Percentiles rank a stretch among this genome's conserved stretches.
These are phyloP conservation scores for Phytophthora rubi DNA, from an alignment of 352 stramenopile genomes.

Conservation along the genomic window DNA sequence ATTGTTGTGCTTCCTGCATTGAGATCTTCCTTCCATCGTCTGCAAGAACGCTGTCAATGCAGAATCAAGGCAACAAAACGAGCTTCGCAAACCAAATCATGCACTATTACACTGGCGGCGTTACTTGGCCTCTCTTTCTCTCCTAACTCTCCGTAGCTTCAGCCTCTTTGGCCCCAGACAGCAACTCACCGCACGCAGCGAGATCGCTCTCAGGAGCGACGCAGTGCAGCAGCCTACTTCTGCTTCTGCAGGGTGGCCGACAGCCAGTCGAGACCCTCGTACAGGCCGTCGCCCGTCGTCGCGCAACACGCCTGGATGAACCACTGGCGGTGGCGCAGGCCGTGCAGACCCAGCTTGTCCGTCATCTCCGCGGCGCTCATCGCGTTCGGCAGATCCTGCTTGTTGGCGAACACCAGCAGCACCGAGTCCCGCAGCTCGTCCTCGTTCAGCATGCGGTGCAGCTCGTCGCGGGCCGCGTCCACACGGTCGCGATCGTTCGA, in stretches of 20 bases:
- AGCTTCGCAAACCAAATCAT: conserved; percentile 43
- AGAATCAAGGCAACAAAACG: background rate
- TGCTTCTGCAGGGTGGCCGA: conserved; percentile 84
- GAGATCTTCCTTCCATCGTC: background rate
- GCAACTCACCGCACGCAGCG: conserved; percentile 6
- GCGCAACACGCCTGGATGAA: conserved; percentile 99
- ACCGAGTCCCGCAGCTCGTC: conserved; percentile 98
- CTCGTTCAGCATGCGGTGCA: conserved; percentile 99
- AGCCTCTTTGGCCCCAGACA: conserved; percentile 19
- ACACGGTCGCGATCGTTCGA: conserved; percentile 99
- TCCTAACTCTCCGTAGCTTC: conserved; percentile 31
- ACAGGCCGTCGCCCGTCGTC: conserved; percentile 98
- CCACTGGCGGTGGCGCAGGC: conserved; percentile 97
- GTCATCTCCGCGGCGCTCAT: conserved; percentile 98
- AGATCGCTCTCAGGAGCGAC: conserved; percentile 3
- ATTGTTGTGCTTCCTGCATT: conserved; percentile 19
- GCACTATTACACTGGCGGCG: conserved; percentile 45
- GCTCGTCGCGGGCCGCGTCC: conserved; percentile 96
- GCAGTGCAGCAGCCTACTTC: conserved; percentile 55
- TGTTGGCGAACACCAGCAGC: conserved; percentile 99
- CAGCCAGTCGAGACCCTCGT: conserved; percentile 99
- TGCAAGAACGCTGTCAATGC: background rate
- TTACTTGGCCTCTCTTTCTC: conserved; percentile 27
- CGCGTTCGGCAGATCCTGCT: conserved; percentile 98
- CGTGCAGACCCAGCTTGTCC: conserved; percentile 98